Conservation (phyloP, 2,329 filamentous ascomycete genomes). For the Sclerotiophoma versabilis region DNA sequence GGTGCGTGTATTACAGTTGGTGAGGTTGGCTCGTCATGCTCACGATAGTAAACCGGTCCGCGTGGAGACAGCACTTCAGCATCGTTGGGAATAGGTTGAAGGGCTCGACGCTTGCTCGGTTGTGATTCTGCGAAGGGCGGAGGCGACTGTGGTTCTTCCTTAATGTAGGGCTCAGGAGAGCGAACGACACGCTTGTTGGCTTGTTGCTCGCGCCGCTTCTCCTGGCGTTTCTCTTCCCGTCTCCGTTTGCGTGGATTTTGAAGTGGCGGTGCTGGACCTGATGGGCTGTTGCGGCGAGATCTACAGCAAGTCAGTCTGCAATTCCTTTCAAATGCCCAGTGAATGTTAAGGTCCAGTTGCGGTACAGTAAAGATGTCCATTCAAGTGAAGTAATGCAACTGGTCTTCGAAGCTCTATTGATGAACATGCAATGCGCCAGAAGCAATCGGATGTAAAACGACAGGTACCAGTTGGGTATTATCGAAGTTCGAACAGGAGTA, state of each 20-base stretch:
- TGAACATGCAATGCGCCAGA: not conserved
- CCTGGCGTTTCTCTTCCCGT: conserved; percentile 51
- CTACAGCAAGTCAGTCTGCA: conserved; percentile 4
- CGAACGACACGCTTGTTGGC: conserved; percentile 42
- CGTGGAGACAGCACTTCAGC: conserved; percentile 51
- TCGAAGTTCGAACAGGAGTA: not conserved
- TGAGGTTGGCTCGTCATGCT: conserved; percentile 51
- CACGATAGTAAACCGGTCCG: conserved; percentile 58
- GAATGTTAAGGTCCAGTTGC: not conserved
- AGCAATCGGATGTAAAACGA: not conserved
- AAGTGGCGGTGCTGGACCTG: conserved; percentile 50
- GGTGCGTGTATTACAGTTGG: conserved; percentile 50
- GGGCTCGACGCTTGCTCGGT: conserved; percentile 50
- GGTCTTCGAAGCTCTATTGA: not conserved
- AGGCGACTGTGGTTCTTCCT: conserved; percentile 68
- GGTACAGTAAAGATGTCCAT: not conserved
- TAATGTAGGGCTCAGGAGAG: conserved; percentile 62
- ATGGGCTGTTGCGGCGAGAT: conserved; percentile 56
- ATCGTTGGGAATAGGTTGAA: conserved; percentile 46
- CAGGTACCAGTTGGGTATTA: not conserved
- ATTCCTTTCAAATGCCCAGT: not conserved
- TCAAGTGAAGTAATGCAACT: not conserved
- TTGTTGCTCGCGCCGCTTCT: conserved; percentile 47
- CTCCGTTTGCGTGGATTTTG: conserved; percentile 61
- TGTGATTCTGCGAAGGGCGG: conserved; percentile 59